Evolutionary conservation across 2,329 filamentous ascomycete species (phyloP).

Genomic region (Colletotrichum euphorbiae): DNA sequence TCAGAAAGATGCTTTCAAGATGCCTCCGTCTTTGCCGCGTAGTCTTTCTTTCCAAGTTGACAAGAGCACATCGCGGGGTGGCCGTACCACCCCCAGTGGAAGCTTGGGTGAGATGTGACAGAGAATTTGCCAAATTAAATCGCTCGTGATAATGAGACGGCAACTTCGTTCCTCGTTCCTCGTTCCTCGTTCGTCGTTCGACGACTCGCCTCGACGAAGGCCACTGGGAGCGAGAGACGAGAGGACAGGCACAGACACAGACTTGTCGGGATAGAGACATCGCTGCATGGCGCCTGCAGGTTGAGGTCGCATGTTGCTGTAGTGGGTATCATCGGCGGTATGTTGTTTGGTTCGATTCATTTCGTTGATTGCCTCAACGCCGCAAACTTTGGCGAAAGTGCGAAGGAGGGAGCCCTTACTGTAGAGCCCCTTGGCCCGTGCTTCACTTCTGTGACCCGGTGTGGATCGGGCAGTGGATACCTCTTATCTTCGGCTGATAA

Average conservation of each 20-base stretch:
- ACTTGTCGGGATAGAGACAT: slow-evolving; percentile 22
- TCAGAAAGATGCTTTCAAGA: slow-evolving; percentile 2
- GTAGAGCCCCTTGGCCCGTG: neutral
- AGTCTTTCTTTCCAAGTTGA: too few species aligned
- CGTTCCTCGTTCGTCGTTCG: neutral
- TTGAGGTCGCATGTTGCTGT: slow-evolving; percentile 10
- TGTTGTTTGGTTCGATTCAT: too few species aligned
- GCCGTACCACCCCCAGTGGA: neutral
- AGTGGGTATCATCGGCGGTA: slow-evolving; percentile 19
- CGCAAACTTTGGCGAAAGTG: neutral
- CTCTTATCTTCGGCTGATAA: slow-evolving; percentile 4
- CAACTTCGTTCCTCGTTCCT: neutral
- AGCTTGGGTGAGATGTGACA: neutral
- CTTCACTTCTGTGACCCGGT: slow-evolving; percentile 16
- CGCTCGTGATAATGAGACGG: slow-evolving; percentile 13
- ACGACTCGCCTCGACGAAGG: neutral
- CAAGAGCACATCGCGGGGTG: neutral
- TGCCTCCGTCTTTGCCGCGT: neutral
- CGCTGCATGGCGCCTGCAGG: slow-evolving; percentile 34
- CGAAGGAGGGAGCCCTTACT: neutral
- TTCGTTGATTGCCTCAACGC: neutral
- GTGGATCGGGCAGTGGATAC: slow-evolving; percentile 32
- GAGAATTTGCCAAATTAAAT: neutral
- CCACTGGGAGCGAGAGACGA: neutral
- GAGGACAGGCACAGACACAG: neutral